phyloP scores from a whole-genome alignment of 495 filamentous ascomycete species.

The Podospora australis region DNA sequence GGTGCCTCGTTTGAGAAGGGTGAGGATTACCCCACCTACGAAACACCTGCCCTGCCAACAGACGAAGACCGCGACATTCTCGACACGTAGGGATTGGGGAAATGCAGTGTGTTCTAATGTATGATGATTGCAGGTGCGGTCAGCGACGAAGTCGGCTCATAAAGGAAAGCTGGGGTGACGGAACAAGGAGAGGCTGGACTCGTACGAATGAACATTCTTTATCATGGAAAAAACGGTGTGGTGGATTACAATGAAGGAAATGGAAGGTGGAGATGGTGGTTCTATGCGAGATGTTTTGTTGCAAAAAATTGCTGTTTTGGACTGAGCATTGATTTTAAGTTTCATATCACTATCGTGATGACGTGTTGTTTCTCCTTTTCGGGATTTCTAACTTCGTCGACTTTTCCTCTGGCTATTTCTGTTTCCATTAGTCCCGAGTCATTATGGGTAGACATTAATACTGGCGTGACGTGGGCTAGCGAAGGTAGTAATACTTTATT shows the following conservation, averaged over 20 bases:
- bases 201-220: no score
- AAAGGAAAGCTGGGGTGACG: no score
- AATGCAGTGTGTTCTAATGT: constrained; percentile 9
- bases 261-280: neutral
- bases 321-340: neutral
- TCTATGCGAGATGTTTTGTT: no score
- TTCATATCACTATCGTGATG: neutral
- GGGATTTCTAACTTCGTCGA: neutral
- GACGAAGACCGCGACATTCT: constrained; percentile 40
- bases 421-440: neutral
- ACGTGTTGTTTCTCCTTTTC: neutral
- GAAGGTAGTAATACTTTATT: neutral
- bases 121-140: no score
- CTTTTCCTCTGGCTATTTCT: neutral
- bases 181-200: no score
- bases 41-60: constrained; percentile 31
- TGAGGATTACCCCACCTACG: constrained; percentile 28
- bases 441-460: neutral
- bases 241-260: no score
- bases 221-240: no score
- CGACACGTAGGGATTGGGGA: constrained; percentile 20
- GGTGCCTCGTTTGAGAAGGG: constrained; percentile 41
- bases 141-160: no score
- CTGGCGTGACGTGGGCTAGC: neutral
- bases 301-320: no score